A percentile compares a stretch with the other conserved stretches of the same genome.
Conservation (phyloP, 495 filamentous ascomycete species). For the Ramalina intermedia region DNA sequence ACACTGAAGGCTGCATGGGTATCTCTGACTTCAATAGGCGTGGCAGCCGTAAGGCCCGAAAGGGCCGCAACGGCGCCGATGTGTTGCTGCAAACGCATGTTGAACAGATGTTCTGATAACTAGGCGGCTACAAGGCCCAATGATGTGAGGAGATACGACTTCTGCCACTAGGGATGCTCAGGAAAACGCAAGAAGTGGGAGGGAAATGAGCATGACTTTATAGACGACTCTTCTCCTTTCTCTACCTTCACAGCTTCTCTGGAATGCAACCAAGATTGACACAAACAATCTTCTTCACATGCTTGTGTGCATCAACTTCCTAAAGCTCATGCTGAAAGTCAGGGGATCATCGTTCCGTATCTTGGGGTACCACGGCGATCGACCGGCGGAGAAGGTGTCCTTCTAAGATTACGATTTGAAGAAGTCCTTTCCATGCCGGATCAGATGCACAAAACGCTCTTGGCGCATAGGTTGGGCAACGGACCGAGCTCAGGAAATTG, state of each 20-base stretch:
- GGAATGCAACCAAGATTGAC: neutral
- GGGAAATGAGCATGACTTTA: neutral
- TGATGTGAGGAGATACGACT: neutral
- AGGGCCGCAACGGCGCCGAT: neutral
- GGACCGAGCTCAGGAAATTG: no score
- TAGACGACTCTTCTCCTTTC: neutral
- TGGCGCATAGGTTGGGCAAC: no score
- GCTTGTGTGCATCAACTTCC: no score
- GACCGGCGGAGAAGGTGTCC: no score
- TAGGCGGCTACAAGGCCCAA: neutral
- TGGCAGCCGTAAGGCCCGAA: neutral
- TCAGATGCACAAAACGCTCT: no score
- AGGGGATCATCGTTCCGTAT: no score
- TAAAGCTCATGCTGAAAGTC: no score
- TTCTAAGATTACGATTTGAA: no score
- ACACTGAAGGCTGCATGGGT: conserved; percentile 26
- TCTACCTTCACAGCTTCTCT: neutral
- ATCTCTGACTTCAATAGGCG: conserved; percentile 5
- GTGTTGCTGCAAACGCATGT: neutral
- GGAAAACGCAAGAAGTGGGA: neutral
- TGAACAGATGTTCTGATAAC: neutral
- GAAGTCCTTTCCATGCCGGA: no score
- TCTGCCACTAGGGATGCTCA: neutral
- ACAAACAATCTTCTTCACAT: neutral
- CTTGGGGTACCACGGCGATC: no score